Conservation (phyloP, 2,329 filamentous ascomycete genomes). For the Paramyrothecium sp. region DNA sequence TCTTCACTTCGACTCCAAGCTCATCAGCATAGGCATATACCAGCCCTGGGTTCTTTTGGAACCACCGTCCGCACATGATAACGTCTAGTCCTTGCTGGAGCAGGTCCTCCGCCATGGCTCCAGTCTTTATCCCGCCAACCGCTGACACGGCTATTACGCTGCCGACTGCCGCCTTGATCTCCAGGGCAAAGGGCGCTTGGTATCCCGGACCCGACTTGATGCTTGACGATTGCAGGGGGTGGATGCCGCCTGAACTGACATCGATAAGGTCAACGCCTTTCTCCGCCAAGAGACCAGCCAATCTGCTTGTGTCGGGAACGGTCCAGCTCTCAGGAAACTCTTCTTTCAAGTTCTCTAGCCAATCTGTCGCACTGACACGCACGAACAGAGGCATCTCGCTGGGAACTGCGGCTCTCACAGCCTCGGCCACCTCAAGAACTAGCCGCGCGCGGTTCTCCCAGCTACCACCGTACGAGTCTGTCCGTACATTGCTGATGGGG, state of each 20-base stretch:
- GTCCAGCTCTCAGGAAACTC: constrained; percentile 55
- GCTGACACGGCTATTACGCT: constrained; percentile 55
- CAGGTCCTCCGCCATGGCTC: constrained; percentile 40
- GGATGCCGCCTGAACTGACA: constrained; percentile 62
- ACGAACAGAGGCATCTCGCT: constrained; percentile 57
- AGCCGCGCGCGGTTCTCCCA: constrained; percentile 44
- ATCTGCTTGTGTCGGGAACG: constrained; percentile 61
- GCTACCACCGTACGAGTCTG: constrained; percentile 44
- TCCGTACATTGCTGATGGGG: constrained; percentile 40
- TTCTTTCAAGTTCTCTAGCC: constrained; percentile 55
- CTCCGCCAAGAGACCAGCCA: constrained; percentile 61
- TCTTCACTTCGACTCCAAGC: constrained; percentile 38
- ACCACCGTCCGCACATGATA: constrained; percentile 43
- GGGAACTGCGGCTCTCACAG: constrained; percentile 14
- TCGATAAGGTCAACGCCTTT: constrained; percentile 69
- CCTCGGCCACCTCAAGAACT: constrained; percentile 20
- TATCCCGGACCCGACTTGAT: constrained; percentile 58
- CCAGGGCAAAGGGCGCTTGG: constrained; percentile 64
- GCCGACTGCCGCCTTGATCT: constrained; percentile 64
- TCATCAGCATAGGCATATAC: constrained; percentile 51
- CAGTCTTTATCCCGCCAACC: constrained; percentile 40
- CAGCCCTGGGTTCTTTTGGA: constrained; percentile 53
- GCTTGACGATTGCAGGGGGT: constrained; percentile 39
- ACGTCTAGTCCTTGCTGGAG: constrained; percentile 41
- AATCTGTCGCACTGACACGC: constrained; percentile 69